These are phyloP conservation scores for Vachellia pachyceras DNA, from an alignment of 306 rosid species.

Conservation along the genomic window DNA sequence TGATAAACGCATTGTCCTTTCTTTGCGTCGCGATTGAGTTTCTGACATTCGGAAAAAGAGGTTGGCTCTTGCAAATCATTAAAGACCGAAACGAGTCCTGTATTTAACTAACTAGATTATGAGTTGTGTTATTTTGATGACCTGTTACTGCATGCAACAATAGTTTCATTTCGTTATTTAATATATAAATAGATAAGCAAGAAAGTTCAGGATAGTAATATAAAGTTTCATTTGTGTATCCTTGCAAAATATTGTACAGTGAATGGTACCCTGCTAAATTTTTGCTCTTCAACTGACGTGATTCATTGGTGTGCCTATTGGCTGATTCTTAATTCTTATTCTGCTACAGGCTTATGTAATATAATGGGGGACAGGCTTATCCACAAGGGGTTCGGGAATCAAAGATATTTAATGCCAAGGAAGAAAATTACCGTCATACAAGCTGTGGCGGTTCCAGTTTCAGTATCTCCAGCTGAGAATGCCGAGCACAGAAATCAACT, in stretches of 20 bases:
- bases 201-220: background rate
- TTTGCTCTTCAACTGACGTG: background rate
- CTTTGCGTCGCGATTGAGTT: conserved; percentile 11
- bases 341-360: conserved; percentile 53
- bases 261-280: background rate
- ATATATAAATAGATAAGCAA: background rate
- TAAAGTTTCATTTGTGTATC: background rate
- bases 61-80: conserved; percentile 11
- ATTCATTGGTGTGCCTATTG: conserved; percentile 23
- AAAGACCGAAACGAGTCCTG: background rate
- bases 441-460: conserved; percentile 79
- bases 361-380: conserved; percentile 48
- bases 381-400: conserved; percentile 51
- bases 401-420: conserved; percentile 38
- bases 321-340: conserved; percentile 33
- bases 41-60: background rate
- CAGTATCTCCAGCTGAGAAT: conserved; percentile 59
- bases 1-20: conserved; percentile 17
- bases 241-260: background rate
- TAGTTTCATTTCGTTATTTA: background rate
- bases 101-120: background rate
- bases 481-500: conserved; percentile 69
- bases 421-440: conserved; percentile 52
- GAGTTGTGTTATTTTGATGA: background rate
- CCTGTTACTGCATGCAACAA: background rate